These are phyloP conservation scores for Hymenoscyphus fraxineus DNA, from an alignment of 2,329 filamentous ascomycete species.

Conservation along the genomic window DNA sequence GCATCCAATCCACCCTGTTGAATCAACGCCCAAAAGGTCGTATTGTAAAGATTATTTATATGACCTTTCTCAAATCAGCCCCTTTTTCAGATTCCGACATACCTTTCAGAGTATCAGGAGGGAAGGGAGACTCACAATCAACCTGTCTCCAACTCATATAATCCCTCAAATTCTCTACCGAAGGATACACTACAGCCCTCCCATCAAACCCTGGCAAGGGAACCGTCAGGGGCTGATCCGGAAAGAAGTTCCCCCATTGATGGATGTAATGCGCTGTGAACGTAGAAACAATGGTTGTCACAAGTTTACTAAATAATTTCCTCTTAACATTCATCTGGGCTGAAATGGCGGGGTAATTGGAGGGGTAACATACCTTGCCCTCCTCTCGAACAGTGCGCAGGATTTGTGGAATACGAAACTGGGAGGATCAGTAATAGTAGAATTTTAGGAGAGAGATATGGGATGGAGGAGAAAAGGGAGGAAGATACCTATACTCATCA, in stretches of 20 bases:
- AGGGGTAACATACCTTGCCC: slow-evolving; percentile 58
- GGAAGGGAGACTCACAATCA: slow-evolving; percentile 64
- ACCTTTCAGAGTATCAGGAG: background rate
- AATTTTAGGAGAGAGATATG: background rate
- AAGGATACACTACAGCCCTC: slow-evolving; percentile 85
- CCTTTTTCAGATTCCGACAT: slow-evolving; percentile 14
- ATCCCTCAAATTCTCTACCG: slow-evolving; percentile 75
- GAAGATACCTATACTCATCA: slow-evolving; percentile 78
- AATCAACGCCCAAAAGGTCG: slow-evolving; percentile 89
- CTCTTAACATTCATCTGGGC: background rate
- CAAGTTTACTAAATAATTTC: slow-evolving; percentile 65
- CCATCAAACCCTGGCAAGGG: slow-evolving; percentile 91
- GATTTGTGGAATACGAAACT: slow-evolving; percentile 88
- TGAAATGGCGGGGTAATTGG: background rate
- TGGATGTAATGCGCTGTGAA: slow-evolving; percentile 90
- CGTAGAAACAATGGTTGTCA: slow-evolving; percentile 85
- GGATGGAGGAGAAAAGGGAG: background rate
- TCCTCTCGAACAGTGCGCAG: slow-evolving; percentile 78
- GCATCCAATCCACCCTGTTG: slow-evolving; percentile 70
- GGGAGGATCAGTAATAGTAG: slow-evolving; percentile 15
- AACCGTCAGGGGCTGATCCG: slow-evolving; percentile 62
- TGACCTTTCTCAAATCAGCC: slow-evolving; percentile 57
- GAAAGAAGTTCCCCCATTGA: slow-evolving; percentile 74
- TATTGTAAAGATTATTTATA: slow-evolving; percentile 98
- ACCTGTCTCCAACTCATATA: slow-evolving; percentile 97